Percentiles rank a stretch among this genome's conserved stretches.
Conservation (phyloP, 371 early-diverging fungal species). For the Mucor ambiguus region DNA sequence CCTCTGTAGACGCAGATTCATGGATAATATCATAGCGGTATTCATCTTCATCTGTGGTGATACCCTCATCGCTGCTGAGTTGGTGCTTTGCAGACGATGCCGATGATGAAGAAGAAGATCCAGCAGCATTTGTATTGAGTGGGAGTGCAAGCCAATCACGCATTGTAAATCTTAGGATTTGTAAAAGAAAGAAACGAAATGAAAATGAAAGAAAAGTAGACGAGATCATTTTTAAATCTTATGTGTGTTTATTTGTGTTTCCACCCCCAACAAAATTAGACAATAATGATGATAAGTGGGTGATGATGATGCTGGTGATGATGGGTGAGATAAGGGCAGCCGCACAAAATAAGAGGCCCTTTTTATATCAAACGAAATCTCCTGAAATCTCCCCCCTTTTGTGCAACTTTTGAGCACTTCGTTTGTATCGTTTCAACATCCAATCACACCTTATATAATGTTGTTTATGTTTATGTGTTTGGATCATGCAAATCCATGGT, state of each 20-base stretch:
- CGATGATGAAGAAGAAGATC: constrained; percentile 1
- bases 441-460: constrained; percentile 1
- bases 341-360: constrained; percentile 1
- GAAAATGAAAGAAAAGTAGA: constrained; percentile 24
- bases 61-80: background rate
- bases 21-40: background rate
- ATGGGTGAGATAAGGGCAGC: background rate
- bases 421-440: background rate
- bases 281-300: constrained; percentile 3
- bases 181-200: constrained; percentile 24
- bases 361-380: constrained; percentile 3
- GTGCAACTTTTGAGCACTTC: background rate
- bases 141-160: constrained; percentile 31
- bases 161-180: constrained; percentile 22
- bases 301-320: background rate
- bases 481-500: constrained; percentile 3
- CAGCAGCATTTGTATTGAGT: constrained; percentile 1
- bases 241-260: background rate
- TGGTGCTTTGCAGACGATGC: background rate
- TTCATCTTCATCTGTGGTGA: constrained; percentile 1
- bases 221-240: constrained; percentile 11
- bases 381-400: background rate
- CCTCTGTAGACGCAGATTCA: background rate
- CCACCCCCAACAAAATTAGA: constrained; percentile 2
- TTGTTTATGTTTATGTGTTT: constrained; percentile 1